A percentile compares a stretch with the other conserved stretches of the same genome.
Evolutionary conservation across 257 asterid species (phyloP).

Genomic region (Eucommia ulmoides): DNA sequence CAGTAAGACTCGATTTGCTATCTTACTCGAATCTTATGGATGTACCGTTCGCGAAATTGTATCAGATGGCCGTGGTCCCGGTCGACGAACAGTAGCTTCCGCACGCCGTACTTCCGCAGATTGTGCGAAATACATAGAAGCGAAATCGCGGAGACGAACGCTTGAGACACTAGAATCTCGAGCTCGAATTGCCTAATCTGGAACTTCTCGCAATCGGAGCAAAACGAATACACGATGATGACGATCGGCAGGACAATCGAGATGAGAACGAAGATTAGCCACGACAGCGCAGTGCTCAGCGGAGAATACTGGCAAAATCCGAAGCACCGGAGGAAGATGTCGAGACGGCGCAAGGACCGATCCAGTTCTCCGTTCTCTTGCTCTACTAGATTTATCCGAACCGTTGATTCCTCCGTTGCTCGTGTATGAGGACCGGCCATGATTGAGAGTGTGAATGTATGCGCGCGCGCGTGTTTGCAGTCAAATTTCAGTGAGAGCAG

Average conservation of each 20-base stretch:
- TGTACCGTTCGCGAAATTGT: slow-evolving; percentile 44
- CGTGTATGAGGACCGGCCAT: neutral
- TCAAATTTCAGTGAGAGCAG: too few relatives aligned
- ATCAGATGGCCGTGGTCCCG: slow-evolving; percentile 43
- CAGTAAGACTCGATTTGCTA: too few relatives aligned
- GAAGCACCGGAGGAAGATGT: slow-evolving; percentile 35
- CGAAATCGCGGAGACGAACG: slow-evolving; percentile 51
- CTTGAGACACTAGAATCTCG: slow-evolving; percentile 38
- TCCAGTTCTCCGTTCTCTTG: slow-evolving; percentile 26
- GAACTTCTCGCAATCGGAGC: slow-evolving; percentile 43
- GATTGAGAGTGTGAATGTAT: neutral
- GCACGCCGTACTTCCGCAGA: slow-evolving; percentile 49
- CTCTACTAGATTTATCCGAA: slow-evolving; percentile 18
- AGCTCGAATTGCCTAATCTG: slow-evolving; percentile 56
- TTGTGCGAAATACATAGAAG: slow-evolving; percentile 56
- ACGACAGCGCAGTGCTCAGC: slow-evolving; percentile 32
- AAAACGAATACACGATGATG: slow-evolving; percentile 18
- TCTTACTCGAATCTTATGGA: slow-evolving; percentile 51
- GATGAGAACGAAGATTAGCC: slow-evolving; percentile 44
- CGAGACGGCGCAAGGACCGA: slow-evolving; percentile 28
- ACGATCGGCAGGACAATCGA: slow-evolving; percentile 45
- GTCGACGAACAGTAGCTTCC: slow-evolving; percentile 68
- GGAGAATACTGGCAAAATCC: slow-evolving; percentile 50
- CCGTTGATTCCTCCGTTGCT: slow-evolving; percentile 6
- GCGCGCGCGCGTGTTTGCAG: too few relatives aligned